Evolutionary conservation across 225 moss, liverwort and hornwort species (phyloP).

Genomic region (Thuidium tamariscinum): DNA sequence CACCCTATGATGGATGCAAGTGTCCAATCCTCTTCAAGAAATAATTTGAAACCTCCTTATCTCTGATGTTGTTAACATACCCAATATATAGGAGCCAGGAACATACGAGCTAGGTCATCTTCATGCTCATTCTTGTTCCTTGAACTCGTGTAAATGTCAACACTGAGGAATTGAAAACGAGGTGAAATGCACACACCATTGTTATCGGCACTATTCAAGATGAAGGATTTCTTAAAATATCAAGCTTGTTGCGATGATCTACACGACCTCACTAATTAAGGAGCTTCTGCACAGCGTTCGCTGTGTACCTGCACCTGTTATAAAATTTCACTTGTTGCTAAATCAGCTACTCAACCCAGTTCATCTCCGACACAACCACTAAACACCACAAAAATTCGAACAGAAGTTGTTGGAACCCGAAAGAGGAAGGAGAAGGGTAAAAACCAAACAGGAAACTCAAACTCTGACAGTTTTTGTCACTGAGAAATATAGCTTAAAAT

Average conservation of each 20-base stretch:
- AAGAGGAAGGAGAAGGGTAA: not conserved
- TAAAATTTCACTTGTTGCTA: not conserved
- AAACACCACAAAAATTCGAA: not conserved
- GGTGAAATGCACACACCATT: too few relatives aligned
- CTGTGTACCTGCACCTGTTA: too few relatives aligned
- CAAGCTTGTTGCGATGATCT: not conserved
- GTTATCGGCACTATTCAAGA: too few relatives aligned
- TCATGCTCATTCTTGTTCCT: not conserved
- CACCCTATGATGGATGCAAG: too few relatives aligned
- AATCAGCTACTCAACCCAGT: not conserved
- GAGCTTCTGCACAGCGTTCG: not conserved
- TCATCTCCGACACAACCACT: not conserved
- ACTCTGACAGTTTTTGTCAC: not conserved
- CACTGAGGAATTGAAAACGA: rapidly evolving
- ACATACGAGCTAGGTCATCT: not conserved
- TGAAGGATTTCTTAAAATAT: not conserved
- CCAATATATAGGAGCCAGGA: too few relatives aligned
- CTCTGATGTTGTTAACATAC: too few relatives aligned
- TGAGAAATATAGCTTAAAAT: too few relatives aligned
- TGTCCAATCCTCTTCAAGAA: too few relatives aligned
- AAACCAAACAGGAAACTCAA: not conserved
- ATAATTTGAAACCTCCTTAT: too few relatives aligned
- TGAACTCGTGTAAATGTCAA: not conserved
- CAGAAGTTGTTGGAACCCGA: not conserved
- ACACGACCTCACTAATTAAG: not conserved